phyloP scores from a whole-genome alignment of 495 filamentous ascomycete species.

The Geoglossum glabrum region DNA sequence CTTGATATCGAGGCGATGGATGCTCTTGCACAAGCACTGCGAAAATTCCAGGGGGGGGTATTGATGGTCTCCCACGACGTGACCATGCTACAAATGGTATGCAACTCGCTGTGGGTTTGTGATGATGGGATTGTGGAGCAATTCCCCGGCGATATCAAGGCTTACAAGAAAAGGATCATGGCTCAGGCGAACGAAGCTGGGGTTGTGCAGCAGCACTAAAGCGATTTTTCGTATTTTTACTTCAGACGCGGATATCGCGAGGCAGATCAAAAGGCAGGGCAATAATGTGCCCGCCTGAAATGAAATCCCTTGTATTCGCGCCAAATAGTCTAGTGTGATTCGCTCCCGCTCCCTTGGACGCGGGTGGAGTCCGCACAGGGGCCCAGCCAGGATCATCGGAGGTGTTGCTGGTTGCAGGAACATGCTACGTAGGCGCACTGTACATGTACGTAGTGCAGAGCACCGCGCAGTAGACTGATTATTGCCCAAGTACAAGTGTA shows the following conservation, averaged over 20 bases:
- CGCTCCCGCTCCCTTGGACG: background rate
- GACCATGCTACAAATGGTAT: constrained; percentile 94
- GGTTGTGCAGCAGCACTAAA: constrained; percentile 37
- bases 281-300: background rate
- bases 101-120: constrained; percentile 87
- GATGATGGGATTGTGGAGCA: constrained; percentile 90
- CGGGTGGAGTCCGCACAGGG: background rate
- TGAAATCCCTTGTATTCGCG: background rate
- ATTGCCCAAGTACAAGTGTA: too few relatives aligned
- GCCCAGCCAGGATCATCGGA: background rate
- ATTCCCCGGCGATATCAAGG: constrained; percentile 85
- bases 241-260: background rate
- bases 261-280: background rate
- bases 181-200: constrained; percentile 77
- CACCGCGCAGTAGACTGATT: too few relatives aligned
- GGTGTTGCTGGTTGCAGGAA: background rate
- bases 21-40: constrained; percentile 64
- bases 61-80: constrained; percentile 99
- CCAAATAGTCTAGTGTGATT: background rate
- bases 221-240: background rate
- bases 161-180: constrained; percentile 91
- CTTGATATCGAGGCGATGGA: constrained; percentile 99
- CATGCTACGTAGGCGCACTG: background rate
- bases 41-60: constrained; percentile 79
- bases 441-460: too few relatives aligned